Conservation (phyloP, 192 early-diverging fungal species). For the Piromyces sp. region DNA sequence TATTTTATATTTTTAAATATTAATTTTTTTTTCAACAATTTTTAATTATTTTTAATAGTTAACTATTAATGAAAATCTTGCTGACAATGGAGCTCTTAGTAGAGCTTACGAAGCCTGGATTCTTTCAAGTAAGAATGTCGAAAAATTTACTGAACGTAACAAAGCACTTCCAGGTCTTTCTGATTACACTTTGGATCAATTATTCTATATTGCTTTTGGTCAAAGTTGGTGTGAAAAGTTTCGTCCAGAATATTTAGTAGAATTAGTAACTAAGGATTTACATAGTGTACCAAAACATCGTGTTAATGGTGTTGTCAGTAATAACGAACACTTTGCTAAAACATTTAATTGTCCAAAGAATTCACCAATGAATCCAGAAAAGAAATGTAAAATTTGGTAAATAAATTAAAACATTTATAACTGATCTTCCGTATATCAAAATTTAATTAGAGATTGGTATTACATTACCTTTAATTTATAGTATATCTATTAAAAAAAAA, state of each 20-base stretch:
- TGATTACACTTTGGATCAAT: slow-evolving; percentile 31
- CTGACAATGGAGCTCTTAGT: background rate
- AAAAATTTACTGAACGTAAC: background rate
- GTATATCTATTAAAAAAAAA: too few species aligned
- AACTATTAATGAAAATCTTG: background rate
- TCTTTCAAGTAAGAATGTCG: background rate
- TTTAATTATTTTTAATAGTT: background rate
- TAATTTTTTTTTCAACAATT: too few species aligned
- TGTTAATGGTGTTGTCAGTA: slow-evolving; percentile 50
- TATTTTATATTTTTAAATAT: too few species aligned
- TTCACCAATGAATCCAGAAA: slow-evolving; percentile 46
- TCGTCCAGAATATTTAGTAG: slow-evolving; percentile 12
- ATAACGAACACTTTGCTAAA: slow-evolving; percentile 46
- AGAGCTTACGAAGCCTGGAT: background rate
- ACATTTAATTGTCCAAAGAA: slow-evolving; percentile 46
- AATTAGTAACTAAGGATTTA: slow-evolving; percentile 31
- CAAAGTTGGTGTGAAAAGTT: slow-evolving; percentile 40
- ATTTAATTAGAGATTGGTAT: too few species aligned
- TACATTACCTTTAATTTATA: too few species aligned
- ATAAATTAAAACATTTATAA: too few species aligned
- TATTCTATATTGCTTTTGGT: slow-evolving; percentile 51
- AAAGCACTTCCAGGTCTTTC: slow-evolving; percentile 24
- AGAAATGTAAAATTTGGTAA: slow-evolving; percentile 24
- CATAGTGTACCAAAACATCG: slow-evolving; percentile 48
- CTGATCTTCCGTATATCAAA: too few species aligned